Percentiles rank a stretch among this genome's conserved stretches.
phyloP scores from a whole-genome alignment of 441 rosid species.

The Gossypium trilobum region DNA sequence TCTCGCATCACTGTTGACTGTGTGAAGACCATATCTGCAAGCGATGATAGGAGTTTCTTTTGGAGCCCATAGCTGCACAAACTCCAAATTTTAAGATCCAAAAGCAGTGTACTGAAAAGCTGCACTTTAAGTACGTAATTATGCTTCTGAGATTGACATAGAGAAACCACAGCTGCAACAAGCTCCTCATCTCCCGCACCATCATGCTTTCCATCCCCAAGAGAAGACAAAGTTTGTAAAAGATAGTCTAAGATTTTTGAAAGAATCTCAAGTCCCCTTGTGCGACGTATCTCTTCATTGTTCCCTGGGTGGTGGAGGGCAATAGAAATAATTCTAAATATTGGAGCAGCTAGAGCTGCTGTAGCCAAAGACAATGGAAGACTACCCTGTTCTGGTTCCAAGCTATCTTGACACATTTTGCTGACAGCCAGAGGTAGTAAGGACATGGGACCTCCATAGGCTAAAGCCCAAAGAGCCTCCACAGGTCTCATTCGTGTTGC shows the following conservation, averaged over 20 bases:
- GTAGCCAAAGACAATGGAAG: constrained; percentile 50
- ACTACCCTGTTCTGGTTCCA: constrained; percentile 70
- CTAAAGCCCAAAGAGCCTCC: constrained; percentile 95
- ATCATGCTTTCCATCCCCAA: constrained; percentile 46
- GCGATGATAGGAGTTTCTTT: constrained; percentile 86
- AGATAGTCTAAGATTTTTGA: constrained; percentile 81
- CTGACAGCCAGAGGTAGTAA: constrained; percentile 79
- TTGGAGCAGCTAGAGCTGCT: constrained; percentile 76
- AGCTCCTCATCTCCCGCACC: constrained; percentile 90
- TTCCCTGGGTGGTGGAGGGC: constrained; percentile 82
- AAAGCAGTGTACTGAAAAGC: constrained; percentile 73
- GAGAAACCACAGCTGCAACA: constrained; percentile 87
- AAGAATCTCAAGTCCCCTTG: constrained; percentile 82
- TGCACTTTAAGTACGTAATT: constrained; percentile 88
- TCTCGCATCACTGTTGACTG: constrained; percentile 83
- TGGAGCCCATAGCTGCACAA: constrained; percentile 95
- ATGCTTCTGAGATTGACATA: constrained; percentile 80
- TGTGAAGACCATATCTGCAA: constrained; percentile 98
- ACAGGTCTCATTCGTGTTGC: constrained; percentile 77
- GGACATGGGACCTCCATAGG: constrained; percentile 94
- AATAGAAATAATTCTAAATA: constrained; percentile 71
- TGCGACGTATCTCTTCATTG: constrained; percentile 77
- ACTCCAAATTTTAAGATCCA: constrained; percentile 95
- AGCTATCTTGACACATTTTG: constrained; percentile 58
- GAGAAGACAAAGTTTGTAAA: constrained; percentile 67